Base-by-base conservation (phyloP, 176 grass and related monocot genomes). In the Phoenix dactylifera region DNA sequence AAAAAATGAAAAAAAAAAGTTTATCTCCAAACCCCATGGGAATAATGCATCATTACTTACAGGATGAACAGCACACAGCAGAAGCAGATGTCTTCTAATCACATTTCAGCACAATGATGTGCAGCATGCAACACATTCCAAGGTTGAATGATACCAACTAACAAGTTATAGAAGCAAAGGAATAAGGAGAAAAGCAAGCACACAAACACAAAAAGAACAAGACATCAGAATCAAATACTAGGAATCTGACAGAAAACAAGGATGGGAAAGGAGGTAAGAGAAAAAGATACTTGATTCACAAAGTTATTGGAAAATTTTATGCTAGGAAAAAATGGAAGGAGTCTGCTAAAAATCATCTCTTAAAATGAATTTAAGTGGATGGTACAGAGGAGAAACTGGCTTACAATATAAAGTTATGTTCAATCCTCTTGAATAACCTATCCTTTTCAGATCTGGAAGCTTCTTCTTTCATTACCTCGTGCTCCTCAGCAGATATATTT, bases 371-470 rank as follows among this genome's bases (percentile, higher is more conserved):
- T 23, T 23, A 20, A 20, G 17, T 25, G 6, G 25, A 69, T 59
- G 53, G 74, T 4, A 59, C 68, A 4, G 64, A 51, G 56, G 35
- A 50, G 6, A 78, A 73, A 12, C 49, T 60, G 63, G 29, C 83
- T 91, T 82, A 97, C 92, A 64, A 97, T 73, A 49, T 75, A 91
- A 57, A 97, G 65, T 65, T 97, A 80, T 91, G 92, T 67, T 85
- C 87, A 5, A 97, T 75, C 55, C 52, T 90, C 73, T 66, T 88
- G 80, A 85, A 87, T 59, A 88, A 61, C 65, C 71, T 87, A 44
- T 80, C 76, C 61, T 79, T 97, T 58, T 88, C 75, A 66, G 61
- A 78, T 85, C 78, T 91, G 32, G 79, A 91, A 83, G 75, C 77
- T 58, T 83, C 72, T 69, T 97, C 81, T 83, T 87, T 97, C 81